Evolutionary conservation across 805 yeast species (phyloP), one percentile per base, ranked within the genome.

Genomic region (Teunomyces tritomae): DNA sequence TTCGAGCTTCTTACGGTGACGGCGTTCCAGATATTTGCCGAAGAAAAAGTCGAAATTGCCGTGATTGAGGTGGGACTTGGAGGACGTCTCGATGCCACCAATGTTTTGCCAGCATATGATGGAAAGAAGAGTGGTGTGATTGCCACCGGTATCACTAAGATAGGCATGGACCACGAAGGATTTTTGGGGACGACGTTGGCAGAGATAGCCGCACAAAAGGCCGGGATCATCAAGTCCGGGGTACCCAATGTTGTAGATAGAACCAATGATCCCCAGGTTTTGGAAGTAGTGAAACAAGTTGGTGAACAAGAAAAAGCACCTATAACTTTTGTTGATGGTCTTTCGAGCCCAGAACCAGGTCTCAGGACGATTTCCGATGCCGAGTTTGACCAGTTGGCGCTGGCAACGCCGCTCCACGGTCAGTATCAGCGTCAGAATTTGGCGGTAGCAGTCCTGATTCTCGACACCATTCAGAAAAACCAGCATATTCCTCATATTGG

Each of bases 41-140:
- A 76, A 8, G 72, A 73, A 37, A 64, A 75, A 1, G 85, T 90
- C 5, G 83, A 85, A 20, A 68, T 86, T 46, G 97, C 96, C 0
- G 81, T 92, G 0, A 66, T 92, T n/a, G 99, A 92, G 64, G 97
- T 90, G 3, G 99, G 99, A 0, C 70, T 94, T 5, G 99, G 99
- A 2, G 99, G 99, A 0, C 65, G 87, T 36, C 62, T 82, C 9
- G 99, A 92, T 65, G 89, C 97, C 1, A 92, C 99, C 0, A 92
- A 92, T 68, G 87, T 87, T 0, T 62, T 85, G 26, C 58, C 56
- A 8, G 60, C 76, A 0, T 28, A 29, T 10, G 24, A 52, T 8
- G 35, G 26, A 3, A 9, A 29, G 5, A 55, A 48, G 13, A 54
- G 57, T 4, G 76, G 81, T 11, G 82, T 82, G 28, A 45, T 85